Conservation (phyloP, 202 grass and related monocot genomes). For the Eragrostis tef region DNA sequence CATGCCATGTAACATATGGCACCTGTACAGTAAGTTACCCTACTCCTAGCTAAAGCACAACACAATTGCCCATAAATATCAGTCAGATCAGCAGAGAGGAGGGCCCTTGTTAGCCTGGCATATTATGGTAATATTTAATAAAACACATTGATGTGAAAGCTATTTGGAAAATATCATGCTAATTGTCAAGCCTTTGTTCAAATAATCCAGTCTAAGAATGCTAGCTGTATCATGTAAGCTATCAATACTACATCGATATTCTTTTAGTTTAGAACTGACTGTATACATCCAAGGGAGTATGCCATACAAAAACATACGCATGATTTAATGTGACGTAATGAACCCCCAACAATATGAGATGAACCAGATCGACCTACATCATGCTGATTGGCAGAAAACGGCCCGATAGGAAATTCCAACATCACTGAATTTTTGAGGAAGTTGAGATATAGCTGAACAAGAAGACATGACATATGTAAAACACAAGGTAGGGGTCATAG, state of each 20-base stretch:
- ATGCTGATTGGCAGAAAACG: background rate
- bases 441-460: constrained; percentile 6
- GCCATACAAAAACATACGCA: background rate
- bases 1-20: background rate
- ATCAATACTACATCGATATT: constrained; percentile 17
- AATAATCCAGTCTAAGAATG: constrained; percentile 4
- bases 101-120: background rate
- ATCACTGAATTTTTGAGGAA: background rate
- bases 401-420: background rate
- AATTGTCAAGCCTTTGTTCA: background rate
- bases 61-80: background rate
- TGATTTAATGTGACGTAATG: background rate
- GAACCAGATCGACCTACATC: constrained; percentile 1
- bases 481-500: constrained; percentile 20
- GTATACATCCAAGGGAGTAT: background rate
- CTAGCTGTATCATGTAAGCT: background rate
- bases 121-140: constrained; percentile 1
- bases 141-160: background rate
- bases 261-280: constrained; percentile 2
- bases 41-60: constrained; percentile 3
- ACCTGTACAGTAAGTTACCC: background rate
- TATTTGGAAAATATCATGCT: background rate
- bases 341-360: background rate
- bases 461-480: background rate
- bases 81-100: background rate